These are phyloP conservation scores for Dioscorea dumetorum DNA, from an alignment of 106 monocot species.

Conservation along the genomic window DNA sequence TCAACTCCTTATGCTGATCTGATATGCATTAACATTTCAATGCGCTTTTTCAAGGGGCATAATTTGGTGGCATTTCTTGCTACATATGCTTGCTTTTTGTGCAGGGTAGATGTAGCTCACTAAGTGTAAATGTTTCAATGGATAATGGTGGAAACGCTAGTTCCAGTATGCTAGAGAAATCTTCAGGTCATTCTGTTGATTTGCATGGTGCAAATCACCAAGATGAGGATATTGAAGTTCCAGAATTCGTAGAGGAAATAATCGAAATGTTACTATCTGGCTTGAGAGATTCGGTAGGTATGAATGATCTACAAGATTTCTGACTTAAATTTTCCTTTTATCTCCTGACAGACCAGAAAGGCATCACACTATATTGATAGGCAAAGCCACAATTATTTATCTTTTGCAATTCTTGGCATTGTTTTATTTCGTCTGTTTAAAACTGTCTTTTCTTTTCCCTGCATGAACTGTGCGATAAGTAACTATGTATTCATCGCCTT, in stretches of 20 bases:
- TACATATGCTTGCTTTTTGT: conserved; percentile 1
- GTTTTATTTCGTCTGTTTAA: no score
- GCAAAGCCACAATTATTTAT: no score
- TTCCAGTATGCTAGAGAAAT: conserved; percentile 12
- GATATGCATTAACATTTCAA: no score
- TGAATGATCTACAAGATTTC: neutral
- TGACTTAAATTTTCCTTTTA: no score
- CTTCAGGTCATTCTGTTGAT: conserved; percentile 5
- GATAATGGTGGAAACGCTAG: conserved; percentile 9
- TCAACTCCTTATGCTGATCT: no score
- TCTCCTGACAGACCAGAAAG: no score
- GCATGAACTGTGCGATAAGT: no score
- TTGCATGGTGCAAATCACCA: conserved; percentile 6
- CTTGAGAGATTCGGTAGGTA: conserved; percentile 83
- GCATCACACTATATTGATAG: no score
- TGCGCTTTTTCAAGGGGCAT: no score
- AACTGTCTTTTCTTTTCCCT: no score
- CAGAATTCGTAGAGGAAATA: conserved; percentile 91
- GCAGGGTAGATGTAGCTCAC: conserved; percentile 50
- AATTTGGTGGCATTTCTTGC: neutral
- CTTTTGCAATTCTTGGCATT: no score
- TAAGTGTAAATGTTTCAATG: conserved; percentile 33
- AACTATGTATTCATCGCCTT: no score
- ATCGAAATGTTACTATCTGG: conserved; percentile 79
- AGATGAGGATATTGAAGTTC: conserved; percentile 74